A percentile compares a stretch with the other conserved stretches of the same genome.
Evolutionary conservation across 2,329 filamentous ascomycete species (phyloP).

Genomic region (Fusarium musae): DNA sequence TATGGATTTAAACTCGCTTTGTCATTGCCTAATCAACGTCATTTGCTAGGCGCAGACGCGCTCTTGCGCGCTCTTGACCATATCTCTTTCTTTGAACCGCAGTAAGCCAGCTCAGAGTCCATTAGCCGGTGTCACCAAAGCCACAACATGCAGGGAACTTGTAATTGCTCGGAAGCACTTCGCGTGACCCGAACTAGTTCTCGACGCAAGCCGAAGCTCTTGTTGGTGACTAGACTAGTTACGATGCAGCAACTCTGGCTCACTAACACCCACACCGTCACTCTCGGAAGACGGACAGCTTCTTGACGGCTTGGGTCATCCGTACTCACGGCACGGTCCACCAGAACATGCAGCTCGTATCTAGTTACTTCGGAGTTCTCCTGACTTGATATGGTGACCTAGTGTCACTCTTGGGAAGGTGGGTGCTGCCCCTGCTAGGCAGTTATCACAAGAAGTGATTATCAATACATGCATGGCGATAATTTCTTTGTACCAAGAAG

Average conservation of each 20-base stretch:
- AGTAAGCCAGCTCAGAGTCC: constrained; percentile 1
- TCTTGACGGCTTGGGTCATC: constrained; percentile 12
- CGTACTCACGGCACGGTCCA: constrained; percentile 19
- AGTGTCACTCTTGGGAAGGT: neutral
- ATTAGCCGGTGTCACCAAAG: constrained; percentile 17
- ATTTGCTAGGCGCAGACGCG: constrained; percentile 22
- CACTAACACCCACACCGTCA: constrained; percentile 37
- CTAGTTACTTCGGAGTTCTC: constrained; percentile 7
- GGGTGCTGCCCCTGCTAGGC: constrained; percentile 10
- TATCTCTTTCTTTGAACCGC: neutral
- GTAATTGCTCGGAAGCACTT: constrained; percentile 2
- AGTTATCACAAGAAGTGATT: constrained; percentile 17
- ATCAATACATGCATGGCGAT: constrained; percentile 9
- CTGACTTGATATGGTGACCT: constrained; percentile 6
- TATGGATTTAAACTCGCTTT: constrained; percentile 16
- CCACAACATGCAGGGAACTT: constrained; percentile 28
- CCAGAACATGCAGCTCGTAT: constrained; percentile 2
- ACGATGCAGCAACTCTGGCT: constrained; percentile 30
- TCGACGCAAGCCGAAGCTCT: constrained; percentile 26
- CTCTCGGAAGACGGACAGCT: constrained; percentile 18
- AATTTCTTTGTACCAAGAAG: constrained; percentile 5
- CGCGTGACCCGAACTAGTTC: constrained; percentile 16
- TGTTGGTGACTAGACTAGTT: constrained; percentile 39
- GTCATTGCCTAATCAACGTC: constrained; percentile 28
- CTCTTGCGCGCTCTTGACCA: constrained; percentile 18